phyloP scores from a whole-genome alignment of 2,329 filamentous ascomycete genomes.

The Fusarium paranaense region DNA sequence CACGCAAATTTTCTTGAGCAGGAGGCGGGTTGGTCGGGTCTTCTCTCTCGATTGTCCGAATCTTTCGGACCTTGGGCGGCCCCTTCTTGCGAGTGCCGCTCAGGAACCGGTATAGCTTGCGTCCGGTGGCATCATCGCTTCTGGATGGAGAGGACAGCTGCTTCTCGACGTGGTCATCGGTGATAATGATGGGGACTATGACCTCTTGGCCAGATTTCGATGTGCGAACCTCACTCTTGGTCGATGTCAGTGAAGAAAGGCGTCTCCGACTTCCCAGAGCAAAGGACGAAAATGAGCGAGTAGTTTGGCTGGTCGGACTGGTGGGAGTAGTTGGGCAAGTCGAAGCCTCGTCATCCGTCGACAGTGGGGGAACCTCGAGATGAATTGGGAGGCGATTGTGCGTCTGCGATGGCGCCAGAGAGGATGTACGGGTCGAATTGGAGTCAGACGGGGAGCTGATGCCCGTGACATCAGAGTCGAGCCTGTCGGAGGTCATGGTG shows the following conservation, averaged over 20 bases:
- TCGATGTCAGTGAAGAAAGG: constrained; percentile 35
- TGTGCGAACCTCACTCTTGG: constrained; percentile 32
- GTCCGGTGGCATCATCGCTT: constrained; percentile 3
- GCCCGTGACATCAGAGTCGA: constrained; percentile 18
- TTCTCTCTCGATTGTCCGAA: constrained; percentile 14
- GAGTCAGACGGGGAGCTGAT: constrained; percentile 31
- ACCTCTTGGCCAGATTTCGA: constrained; percentile 10
- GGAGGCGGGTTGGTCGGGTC: constrained; percentile 47
- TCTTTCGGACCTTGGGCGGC: constrained; percentile 27
- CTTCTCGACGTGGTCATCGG: constrained; percentile 1
- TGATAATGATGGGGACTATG: constrained; percentile 15
- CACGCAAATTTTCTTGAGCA: neutral
- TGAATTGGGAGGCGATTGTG: constrained; percentile 31
- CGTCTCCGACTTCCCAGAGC: constrained; percentile 28
- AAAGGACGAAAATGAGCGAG: constrained; percentile 32
- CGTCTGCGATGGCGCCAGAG: constrained; percentile 30
- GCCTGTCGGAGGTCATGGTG: constrained; percentile 34
- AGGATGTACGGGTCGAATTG: constrained; percentile 34
- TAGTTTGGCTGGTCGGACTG: constrained; percentile 16
- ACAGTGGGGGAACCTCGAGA: constrained; percentile 29
- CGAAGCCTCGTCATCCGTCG: constrained; percentile 30
- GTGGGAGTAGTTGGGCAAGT: constrained; percentile 33
- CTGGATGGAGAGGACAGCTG: neutral
- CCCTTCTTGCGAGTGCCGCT: constrained; percentile 35
- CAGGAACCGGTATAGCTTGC: constrained; percentile 34